phyloP scores from a whole-genome alignment of 2,329 filamentous ascomycete genomes.

The Curvularia lunata region DNA sequence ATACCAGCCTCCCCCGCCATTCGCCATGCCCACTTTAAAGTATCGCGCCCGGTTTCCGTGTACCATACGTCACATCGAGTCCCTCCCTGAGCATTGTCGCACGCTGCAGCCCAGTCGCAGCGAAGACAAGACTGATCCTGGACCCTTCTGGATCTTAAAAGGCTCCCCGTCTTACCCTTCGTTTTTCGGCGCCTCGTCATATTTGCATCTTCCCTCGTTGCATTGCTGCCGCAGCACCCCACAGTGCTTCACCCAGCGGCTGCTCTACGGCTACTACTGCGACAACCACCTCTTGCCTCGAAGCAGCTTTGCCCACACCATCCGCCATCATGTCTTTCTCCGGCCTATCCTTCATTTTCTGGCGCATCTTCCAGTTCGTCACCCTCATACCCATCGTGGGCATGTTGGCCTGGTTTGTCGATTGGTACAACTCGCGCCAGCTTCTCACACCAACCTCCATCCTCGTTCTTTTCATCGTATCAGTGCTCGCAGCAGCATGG shows the following conservation, averaged over 20 bases:
- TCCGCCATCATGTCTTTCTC: conserved; percentile 54
- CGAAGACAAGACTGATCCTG: conserved; percentile 21
- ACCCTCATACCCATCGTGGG: conserved; percentile 68
- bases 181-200: conserved; percentile 19
- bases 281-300: conserved; percentile 10
- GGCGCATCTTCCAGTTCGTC: conserved; percentile 66
- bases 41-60: conserved; percentile 23
- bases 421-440: conserved; percentile 63
- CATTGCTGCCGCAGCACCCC: conserved; percentile 15
- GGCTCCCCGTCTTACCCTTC: conserved; percentile 18
- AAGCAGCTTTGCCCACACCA: conserved; percentile 6
- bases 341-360: conserved; percentile 67
- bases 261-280: conserved; percentile 11
- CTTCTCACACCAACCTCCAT: conserved; percentile 65
- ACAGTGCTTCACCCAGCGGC: conserved; percentile 17
- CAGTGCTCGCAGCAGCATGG: conserved; percentile 67
- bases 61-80: conserved; percentile 33
- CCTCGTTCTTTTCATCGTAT: conserved; percentile 69
- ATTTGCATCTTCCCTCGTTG: conserved; percentile 18
- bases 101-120: conserved; percentile 19
- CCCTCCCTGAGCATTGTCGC: conserved; percentile 11
- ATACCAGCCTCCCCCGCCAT: conserved; percentile 34
- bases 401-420: conserved; percentile 67
- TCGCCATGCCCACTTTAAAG: conserved; percentile 15
- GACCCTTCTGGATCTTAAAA: conserved; percentile 25